Percentiles rank a stretch among this genome's conserved stretches.
phyloP scores from a whole-genome alignment of 371 early-diverging fungal species.

The Smittium mucronatum region DNA sequence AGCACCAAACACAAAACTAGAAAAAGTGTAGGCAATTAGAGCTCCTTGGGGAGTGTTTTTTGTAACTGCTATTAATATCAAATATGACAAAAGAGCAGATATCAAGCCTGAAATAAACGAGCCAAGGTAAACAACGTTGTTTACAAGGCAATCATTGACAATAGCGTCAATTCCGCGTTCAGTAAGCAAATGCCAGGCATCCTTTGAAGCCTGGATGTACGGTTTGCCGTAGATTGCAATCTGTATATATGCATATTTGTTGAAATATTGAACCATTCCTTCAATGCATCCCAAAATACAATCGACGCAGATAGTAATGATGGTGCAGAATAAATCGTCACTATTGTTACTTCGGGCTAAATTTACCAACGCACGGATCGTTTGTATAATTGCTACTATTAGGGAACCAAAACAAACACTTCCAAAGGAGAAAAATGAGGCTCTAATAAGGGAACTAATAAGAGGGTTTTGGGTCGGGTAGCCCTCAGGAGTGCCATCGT shows the following conservation, averaged over 20 bases:
- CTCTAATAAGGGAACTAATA: constrained; percentile 60
- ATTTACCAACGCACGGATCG: constrained; percentile 40
- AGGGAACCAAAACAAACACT: constrained; percentile 87
- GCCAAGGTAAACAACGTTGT: constrained; percentile 38
- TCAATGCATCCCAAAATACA: constrained; percentile 46
- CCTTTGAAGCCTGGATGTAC: constrained; percentile 66
- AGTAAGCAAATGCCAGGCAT: constrained; percentile 76
- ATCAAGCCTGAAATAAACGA: constrained; percentile 28
- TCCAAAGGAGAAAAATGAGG: constrained; percentile 85
- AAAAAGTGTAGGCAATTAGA: constrained; percentile 30
- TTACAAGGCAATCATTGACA: constrained; percentile 80
- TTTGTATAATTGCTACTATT: constrained; percentile 76
- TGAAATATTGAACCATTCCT: constrained; percentile 52
- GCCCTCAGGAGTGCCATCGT: constrained; percentile 47
- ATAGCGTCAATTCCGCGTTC: constrained; percentile 78
- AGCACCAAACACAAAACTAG: constrained; percentile 53
- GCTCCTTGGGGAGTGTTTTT: constrained; percentile 18
- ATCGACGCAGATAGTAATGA: constrained; percentile 39
- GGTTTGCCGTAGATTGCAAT: constrained; percentile 90
- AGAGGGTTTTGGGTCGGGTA: constrained; percentile 44
- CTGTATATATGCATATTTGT: constrained; percentile 78
- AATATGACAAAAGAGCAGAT: constrained; percentile 30
- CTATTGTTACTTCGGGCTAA: constrained; percentile 26
- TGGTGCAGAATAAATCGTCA: constrained; percentile 33
- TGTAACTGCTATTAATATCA: constrained; percentile 24